Conservation (phyloP, 73 alveolate species). For the Durusdinium trenchii region DNA sequence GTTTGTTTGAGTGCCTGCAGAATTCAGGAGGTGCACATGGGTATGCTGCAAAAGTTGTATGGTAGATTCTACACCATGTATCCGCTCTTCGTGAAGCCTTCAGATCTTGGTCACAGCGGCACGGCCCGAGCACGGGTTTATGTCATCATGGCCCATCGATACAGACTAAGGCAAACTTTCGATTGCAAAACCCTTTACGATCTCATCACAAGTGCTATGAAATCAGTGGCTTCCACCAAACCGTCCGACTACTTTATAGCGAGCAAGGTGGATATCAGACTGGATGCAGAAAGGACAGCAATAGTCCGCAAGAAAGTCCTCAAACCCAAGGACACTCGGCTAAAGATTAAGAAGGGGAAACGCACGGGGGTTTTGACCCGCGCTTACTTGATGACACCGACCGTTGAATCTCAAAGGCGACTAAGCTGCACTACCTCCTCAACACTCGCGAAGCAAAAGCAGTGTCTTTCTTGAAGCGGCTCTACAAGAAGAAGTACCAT, state of each 20-base stretch:
- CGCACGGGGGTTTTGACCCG: too few species aligned
- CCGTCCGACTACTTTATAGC: slow-evolving; percentile 8
- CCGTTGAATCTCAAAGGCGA: too few species aligned
- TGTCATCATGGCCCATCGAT: slow-evolving; percentile 4
- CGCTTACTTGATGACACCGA: too few species aligned
- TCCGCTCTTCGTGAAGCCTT: background rate
- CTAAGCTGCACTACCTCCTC: too few species aligned
- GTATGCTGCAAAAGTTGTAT: background rate
- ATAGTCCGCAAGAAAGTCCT: background rate
- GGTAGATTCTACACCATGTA: background rate
- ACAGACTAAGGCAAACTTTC: background rate
- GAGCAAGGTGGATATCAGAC: background rate
- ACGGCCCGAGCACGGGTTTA: background rate
- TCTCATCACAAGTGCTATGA: background rate
- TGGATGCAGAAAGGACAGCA: background rate
- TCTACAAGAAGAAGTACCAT: too few species aligned
- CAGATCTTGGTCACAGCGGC: slow-evolving; percentile 20
- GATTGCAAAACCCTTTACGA: background rate
- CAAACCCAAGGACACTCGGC: too few species aligned
- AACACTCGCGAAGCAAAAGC: too few species aligned
- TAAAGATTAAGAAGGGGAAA: too few species aligned
- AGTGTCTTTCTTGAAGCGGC: too few species aligned
- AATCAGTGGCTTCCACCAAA: background rate
- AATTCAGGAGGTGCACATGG: background rate
- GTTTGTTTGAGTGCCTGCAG: too few species aligned